Base-by-base conservation (phyloP, 2,329 filamentous ascomycete genomes). In the Colletotrichum filicis region DNA sequence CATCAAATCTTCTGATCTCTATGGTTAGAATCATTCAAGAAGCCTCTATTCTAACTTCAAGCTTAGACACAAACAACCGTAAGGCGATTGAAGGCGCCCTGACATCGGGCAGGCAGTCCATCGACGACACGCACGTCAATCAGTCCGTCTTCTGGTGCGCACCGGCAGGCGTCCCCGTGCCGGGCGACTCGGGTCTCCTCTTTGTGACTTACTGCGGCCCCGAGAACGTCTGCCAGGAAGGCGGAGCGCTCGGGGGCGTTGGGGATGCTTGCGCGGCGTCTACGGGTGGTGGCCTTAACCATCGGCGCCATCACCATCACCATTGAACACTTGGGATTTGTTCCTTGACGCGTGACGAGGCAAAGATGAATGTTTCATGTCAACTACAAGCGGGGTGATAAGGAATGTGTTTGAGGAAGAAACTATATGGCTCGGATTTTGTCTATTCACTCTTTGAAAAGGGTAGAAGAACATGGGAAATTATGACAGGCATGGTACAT, bases 111-210 rank as follows among this genome's bases (percentile, higher is more conserved):
- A 32, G 68, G 4, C 71, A 73, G 22, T 9, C 49, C 35, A 56
- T 59, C n/a, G 67, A 73, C 68, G 67, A 73, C 4, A 67, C 67
- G 1, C 67, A 66, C 49, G 37, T 62, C 7, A n/a, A 19, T 1
- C 56, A 71, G 37, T 73, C 71, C 30, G 67, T 73, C 9, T 73
- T 71, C 49, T 73, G 66, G 66, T 73, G 71, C 37, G 67, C 64
- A 6, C 71, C 71, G 8, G 5, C 67, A 1, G 71, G 71, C 0
- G 61, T 73, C 8, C 71, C 71, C 0, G 71, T 69, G 1, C 66
- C 71, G 0, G 57, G 67, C n/a, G 56, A 71, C 24, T 66, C 71
- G 0, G 71, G 68, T 0, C 7, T 73, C 11, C 61, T 73, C 1
- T 71, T 70, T 11, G 37, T 73, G 19, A 73, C 71, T n/a, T 71